A percentile compares a stretch with the other conserved stretches of the same genome.
Evolutionary conservation across 805 yeast genomes (phyloP).

Genomic region (Ogataea chonburiensis): DNA sequence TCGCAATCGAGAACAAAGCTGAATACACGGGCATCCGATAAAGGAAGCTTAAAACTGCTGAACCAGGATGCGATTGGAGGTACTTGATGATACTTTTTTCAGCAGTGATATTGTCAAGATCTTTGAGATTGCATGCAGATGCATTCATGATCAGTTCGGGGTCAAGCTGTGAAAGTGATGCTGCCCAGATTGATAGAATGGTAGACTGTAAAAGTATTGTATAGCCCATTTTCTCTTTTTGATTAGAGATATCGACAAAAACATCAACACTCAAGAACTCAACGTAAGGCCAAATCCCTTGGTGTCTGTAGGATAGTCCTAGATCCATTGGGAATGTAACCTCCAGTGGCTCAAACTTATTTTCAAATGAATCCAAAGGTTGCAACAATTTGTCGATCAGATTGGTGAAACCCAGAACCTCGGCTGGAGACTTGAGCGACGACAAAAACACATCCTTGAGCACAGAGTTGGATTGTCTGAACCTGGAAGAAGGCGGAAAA

Average conservation of each 20-base stretch:
- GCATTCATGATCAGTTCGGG: constrained; percentile 51
- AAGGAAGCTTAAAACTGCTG: constrained; percentile 59
- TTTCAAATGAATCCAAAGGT: constrained; percentile 30
- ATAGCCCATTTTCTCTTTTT: constrained; percentile 37
- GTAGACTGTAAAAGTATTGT: constrained; percentile 49
- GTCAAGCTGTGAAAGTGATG: constrained; percentile 50
- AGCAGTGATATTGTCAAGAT: constrained; percentile 47
- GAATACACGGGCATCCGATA: constrained; percentile 58
- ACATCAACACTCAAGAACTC: constrained; percentile 71
- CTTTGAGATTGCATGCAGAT: constrained; percentile 42
- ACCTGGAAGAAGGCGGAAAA: constrained; percentile 35
- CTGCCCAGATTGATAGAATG: constrained; percentile 51
- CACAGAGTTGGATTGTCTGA: constrained; percentile 18
- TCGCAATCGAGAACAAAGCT: constrained; percentile 54
- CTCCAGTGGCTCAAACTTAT: constrained; percentile 38
- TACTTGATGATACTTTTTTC: constrained; percentile 46
- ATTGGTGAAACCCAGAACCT: constrained; percentile 58
- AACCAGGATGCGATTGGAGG: constrained; percentile 68
- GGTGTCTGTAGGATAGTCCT: constrained; percentile 59
- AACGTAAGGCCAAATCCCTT: constrained; percentile 78
- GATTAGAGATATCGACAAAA: constrained; percentile 50
- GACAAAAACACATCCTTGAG: constrained; percentile 44
- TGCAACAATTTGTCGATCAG: constrained; percentile 43
- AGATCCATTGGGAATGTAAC: constrained; percentile 61
- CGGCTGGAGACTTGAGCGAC: constrained; percentile 51